A percentile compares a stretch with the other conserved stretches of the same genome.
Conservation (phyloP, 768 basidiomycete genomes). For the Lentinula sp. region DNA sequence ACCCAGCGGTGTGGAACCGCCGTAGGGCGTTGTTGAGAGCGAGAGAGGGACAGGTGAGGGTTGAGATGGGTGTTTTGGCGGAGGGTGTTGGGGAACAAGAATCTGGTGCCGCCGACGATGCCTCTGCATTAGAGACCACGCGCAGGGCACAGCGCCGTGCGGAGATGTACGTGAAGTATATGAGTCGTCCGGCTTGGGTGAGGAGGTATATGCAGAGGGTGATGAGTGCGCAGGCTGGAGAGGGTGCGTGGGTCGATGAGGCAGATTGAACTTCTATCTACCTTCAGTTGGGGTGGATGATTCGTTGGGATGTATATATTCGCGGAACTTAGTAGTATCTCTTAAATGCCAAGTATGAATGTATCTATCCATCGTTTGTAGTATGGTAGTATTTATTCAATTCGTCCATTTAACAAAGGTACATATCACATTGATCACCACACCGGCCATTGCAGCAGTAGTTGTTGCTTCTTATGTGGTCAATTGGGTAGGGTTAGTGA, state of each 20-base stretch:
- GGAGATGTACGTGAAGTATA: slow-evolving; percentile 43
- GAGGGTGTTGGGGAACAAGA: slow-evolving; percentile 15
- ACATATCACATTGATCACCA: too few species aligned
- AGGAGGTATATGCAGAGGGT: slow-evolving; percentile 60
- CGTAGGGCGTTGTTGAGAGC: slow-evolving; percentile 51
- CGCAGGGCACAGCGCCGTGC: slow-evolving; percentile 26
- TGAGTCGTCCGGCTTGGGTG: slow-evolving; percentile 55
- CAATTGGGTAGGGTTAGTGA: too few species aligned
- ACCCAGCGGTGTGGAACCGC: slow-evolving; percentile 73
- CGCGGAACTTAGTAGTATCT: too few species aligned
- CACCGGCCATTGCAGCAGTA: too few species aligned
- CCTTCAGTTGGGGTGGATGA: neutral
- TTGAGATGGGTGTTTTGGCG: slow-evolving; percentile 45
- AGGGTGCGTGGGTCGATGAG: slow-evolving; percentile 25
- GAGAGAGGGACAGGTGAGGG: slow-evolving; percentile 62
- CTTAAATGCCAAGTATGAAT: too few species aligned
- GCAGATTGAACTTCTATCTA: neutral
- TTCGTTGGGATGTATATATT: too few species aligned
- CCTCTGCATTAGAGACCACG: slow-evolving; percentile 11
- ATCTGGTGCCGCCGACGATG: slow-evolving; percentile 11
- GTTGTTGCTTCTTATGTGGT: too few species aligned
- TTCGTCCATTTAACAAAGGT: too few species aligned
- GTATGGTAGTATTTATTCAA: too few species aligned
- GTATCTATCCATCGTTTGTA: too few species aligned
- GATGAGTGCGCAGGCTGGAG: slow-evolving; percentile 28